phyloP scores from a whole-genome alignment of 331 rosid species.

The Cucumis variabilis region DNA sequence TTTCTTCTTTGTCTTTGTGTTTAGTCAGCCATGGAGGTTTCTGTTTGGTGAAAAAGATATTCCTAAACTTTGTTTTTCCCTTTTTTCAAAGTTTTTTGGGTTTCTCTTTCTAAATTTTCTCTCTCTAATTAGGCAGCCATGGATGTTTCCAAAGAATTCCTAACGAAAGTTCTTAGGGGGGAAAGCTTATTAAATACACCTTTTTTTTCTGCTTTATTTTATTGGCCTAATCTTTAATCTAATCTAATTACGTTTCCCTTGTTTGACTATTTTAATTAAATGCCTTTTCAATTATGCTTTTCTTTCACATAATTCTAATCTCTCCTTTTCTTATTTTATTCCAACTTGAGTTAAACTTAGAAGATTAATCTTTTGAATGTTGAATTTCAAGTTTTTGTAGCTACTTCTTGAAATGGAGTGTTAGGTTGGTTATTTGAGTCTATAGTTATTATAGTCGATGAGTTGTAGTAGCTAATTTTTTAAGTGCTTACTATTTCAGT shows the following conservation, averaged over 20 bases:
- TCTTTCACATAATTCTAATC: neutral
- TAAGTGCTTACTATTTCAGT: no score
- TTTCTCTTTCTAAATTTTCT: neutral
- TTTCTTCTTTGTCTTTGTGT: neutral
- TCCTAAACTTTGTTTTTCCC: neutral
- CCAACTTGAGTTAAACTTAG: neutral
- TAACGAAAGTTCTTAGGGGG: neutral
- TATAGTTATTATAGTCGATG: no score
- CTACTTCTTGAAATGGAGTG: no score
- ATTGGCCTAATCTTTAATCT: neutral
- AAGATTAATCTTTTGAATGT: no score
- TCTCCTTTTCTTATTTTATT: no score
- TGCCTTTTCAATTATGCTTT: neutral
- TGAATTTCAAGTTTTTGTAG: no score
- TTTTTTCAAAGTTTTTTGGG: neutral
- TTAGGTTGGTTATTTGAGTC: no score
- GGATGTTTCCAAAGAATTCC: neutral
- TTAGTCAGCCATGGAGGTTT: conserved; percentile 20
- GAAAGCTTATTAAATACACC: neutral
- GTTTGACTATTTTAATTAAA: neutral
- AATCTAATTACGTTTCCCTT: neutral
- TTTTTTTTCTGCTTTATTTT: neutral
- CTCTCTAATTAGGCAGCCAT: conserved; percentile 30
- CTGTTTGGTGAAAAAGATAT: neutral
- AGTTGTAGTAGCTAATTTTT: no score